phyloP scores from a whole-genome alignment of 176 grass and related monocot genomes.

The Carex myosuroides region DNA sequence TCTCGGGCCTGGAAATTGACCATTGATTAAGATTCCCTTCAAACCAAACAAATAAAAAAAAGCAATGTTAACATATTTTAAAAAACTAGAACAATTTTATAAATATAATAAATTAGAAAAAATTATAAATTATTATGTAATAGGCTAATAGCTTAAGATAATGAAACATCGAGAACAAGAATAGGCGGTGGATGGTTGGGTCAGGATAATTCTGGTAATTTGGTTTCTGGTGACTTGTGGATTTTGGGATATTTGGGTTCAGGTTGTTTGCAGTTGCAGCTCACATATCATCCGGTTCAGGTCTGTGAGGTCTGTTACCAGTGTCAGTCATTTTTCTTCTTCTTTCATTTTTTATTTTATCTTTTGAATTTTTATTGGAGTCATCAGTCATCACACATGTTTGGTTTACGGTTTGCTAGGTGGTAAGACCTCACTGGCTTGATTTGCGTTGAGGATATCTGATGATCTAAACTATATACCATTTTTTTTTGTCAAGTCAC shows the following conservation, averaged over 20 bases:
- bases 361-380: not conserved
- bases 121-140: not conserved
- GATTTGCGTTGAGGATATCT: not conserved
- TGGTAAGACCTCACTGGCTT: not conserved
- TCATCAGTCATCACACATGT: not conserved
- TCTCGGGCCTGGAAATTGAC: conserved; percentile 72
- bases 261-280: not conserved
- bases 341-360: not conserved
- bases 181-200: not conserved
- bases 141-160: not conserved
- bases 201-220: not conserved
- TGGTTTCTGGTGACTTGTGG: not conserved
- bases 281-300: not conserved
- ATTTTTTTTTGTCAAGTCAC: not conserved
- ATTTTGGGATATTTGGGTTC: not conserved
- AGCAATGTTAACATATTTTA: not conserved
- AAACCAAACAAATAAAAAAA: not conserved
- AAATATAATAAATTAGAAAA: not conserved
- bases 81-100: not conserved
- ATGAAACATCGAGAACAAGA: not conserved
- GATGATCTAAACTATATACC: not conserved
- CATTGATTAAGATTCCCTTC: conserved; percentile 92
- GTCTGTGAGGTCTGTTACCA: not conserved
- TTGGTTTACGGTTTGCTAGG: not conserved
- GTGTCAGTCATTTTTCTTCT: not conserved